Evolutionary conservation across 2,329 filamentous ascomycete genomes (phyloP).

Genomic region (Pestalotiopsis sp.): DNA sequence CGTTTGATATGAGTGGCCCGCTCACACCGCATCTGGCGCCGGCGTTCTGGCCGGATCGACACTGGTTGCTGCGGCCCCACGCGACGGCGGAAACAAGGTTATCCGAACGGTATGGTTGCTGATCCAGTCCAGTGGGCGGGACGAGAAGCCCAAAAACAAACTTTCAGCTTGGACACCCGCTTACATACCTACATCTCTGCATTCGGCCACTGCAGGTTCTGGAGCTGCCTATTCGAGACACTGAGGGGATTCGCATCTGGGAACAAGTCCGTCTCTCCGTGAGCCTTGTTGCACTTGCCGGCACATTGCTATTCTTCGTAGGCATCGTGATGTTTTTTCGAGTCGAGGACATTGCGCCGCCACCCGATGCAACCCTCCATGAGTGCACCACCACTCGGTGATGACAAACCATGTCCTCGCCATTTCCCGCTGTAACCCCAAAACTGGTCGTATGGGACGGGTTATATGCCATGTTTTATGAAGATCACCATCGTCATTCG

Average conservation of each 20-base stretch:
- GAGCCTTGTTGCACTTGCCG: neutral
- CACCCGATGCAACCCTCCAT: conserved; percentile 1
- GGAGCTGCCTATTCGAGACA: neutral
- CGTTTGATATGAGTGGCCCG: conserved; percentile 3
- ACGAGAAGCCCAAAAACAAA: neutral
- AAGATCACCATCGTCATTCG: conserved; percentile 21
- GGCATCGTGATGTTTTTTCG: neutral
- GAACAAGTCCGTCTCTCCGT: neutral
- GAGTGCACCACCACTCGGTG: neutral
- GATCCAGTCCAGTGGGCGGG: conserved; percentile 16
- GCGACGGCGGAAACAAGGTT: conserved; percentile 24
- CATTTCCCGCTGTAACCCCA: conserved; percentile 1
- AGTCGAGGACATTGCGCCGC: neutral
- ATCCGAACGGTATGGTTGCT: conserved; percentile 26
- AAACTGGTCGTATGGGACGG: neutral
- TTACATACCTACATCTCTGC: neutral
- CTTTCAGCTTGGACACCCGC: neutral
- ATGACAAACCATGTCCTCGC: neutral
- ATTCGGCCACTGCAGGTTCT: conserved; percentile 3
- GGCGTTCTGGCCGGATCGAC: conserved; percentile 21
- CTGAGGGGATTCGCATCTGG: neutral
- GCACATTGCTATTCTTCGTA: neutral
- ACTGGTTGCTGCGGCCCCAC: conserved; percentile 21
- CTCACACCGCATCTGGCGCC: conserved; percentile 13
- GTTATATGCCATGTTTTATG: conserved; percentile 37